phyloP scores from a whole-genome alignment of 2,329 filamentous ascomycete genomes.

The Chaetothyriales sp. region DNA sequence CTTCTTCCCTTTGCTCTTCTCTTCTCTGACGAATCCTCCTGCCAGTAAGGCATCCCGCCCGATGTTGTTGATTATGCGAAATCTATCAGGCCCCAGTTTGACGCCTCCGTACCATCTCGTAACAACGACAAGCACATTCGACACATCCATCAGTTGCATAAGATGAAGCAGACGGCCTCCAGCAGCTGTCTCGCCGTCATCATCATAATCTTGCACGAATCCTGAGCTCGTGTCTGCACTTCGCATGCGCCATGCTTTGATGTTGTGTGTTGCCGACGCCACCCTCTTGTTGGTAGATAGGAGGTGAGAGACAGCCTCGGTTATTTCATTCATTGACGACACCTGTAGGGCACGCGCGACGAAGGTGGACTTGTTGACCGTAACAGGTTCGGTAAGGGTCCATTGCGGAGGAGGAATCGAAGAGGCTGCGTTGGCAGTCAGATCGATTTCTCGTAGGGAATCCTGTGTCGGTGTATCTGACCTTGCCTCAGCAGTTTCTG shows the following conservation, averaged over 20 bases:
- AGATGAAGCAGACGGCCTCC: conserved; percentile 73
- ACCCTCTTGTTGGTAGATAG: conserved; percentile 70
- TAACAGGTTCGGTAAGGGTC: conserved; percentile 56
- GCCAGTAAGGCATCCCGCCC: conserved; percentile 71
- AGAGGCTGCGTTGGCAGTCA: conserved; percentile 19
- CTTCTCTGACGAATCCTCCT: conserved; percentile 52
- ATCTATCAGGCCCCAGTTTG: conserved; percentile 73
- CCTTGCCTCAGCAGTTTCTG: conserved; percentile 13
- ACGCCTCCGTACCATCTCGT: conserved; percentile 91
- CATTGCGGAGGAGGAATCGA: conserved; percentile 42
- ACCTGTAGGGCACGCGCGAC: conserved; percentile 51
- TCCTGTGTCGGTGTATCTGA: conserved; percentile 9
- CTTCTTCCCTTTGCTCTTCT: conserved; percentile 20
- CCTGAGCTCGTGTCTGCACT: conserved; percentile 28
- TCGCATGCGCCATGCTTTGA: conserved; percentile 74
- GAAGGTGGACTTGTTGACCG: conserved; percentile 79
- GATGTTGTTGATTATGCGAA: conserved; percentile 74
- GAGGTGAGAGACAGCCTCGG: conserved; percentile 56
- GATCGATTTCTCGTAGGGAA: conserved; percentile 1
- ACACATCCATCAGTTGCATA: conserved; percentile 88
- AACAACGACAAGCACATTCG: conserved; percentile 85
- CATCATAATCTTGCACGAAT: conserved; percentile 76
- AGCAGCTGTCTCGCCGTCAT: conserved; percentile 89
- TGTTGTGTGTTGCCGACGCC: conserved; percentile 83
- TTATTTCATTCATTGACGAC: conserved; percentile 54